Evolutionary conservation across 306 rosid species (phyloP).

Genomic region (Pterocarpus macrocarpus): DNA sequence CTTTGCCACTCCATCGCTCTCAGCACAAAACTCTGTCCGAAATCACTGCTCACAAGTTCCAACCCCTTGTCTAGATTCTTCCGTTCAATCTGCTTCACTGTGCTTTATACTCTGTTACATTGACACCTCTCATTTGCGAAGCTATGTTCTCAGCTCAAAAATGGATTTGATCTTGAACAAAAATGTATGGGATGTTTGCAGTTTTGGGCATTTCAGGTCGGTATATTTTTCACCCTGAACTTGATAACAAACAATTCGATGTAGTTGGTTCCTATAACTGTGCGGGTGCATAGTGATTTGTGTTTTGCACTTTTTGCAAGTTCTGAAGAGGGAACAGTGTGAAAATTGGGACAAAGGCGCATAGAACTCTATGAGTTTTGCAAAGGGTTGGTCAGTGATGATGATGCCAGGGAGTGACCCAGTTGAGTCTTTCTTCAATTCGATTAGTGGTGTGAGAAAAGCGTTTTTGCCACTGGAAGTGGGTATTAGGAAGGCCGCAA

Average conservation of each 20-base stretch:
- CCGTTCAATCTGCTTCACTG: not conserved
- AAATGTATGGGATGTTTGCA: slow-evolving; percentile 13
- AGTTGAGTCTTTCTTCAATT: not conserved
- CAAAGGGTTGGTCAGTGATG: not conserved
- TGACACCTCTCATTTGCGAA: not conserved
- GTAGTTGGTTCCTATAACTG: slow-evolving; percentile 33
- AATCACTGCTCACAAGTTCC: not conserved
- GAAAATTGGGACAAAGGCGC: too few species aligned
- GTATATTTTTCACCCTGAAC: slow-evolving; percentile 1
- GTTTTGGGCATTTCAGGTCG: slow-evolving; percentile 41
- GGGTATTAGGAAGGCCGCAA: not conserved
- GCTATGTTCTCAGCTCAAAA: too few species aligned
- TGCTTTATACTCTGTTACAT: not conserved
- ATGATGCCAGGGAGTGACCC: not conserved
- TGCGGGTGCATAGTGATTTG: not conserved
- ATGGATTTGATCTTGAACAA: not conserved
- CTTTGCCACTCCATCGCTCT: slow-evolving; percentile 47
- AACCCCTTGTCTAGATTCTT: not conserved
- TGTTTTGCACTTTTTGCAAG: not conserved
- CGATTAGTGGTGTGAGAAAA: not conserved
- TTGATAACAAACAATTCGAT: not conserved
- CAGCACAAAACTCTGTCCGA: not conserved
- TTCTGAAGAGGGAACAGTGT: not conserved
- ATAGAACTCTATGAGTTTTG: too few species aligned
- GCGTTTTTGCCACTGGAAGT: not conserved